A percentile compares a stretch with the other conserved stretches of the same genome.
Evolutionary conservation across 108 stramenopile species (phyloP).

Genomic region (Nitzschia sp.): DNA sequence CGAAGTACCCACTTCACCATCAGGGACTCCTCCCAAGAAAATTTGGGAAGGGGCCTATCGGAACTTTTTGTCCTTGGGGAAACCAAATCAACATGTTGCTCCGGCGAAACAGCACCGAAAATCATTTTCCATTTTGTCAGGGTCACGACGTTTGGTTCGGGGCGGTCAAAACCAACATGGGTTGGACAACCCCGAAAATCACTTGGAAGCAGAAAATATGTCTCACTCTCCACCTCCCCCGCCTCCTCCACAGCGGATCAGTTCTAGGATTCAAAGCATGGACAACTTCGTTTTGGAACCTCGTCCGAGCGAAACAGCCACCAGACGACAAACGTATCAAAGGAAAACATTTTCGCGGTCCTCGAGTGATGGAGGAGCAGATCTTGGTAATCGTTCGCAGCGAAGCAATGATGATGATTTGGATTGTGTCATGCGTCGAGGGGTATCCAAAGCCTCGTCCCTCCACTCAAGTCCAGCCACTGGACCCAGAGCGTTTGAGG

Average conservation of each 20-base stretch:
- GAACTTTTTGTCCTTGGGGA: slow-evolving; percentile 43
- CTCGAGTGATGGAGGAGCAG: slow-evolving; percentile 3
- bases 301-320: background rate
- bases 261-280: too few species aligned
- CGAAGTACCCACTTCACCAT: slow-evolving; percentile 18
- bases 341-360: background rate
- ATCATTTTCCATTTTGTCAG: slow-evolving; percentile 8
- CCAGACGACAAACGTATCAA: background rate
- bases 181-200: too few species aligned
- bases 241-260: too few species aligned
- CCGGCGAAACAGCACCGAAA: too few species aligned
- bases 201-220: too few species aligned
- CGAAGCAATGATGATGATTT: slow-evolving; percentile 12
- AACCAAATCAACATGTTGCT: background rate
- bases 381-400: background rate
- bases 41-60: slow-evolving; percentile 62
- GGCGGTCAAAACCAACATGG: background rate
- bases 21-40: slow-evolving; percentile 47
- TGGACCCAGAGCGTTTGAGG: slow-evolving; percentile 1
- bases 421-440: slow-evolving; percentile 11
- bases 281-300: too few species aligned
- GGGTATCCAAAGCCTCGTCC: background rate
- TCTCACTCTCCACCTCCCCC: too few species aligned
- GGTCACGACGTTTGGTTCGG: slow-evolving; percentile 12
- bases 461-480: background rate